Evolutionary conservation across 164 flowering plant genomes (phyloP), one percentile per base, ranked within the genome.

Genomic region (Tetrastigma voinierianum): DNA sequence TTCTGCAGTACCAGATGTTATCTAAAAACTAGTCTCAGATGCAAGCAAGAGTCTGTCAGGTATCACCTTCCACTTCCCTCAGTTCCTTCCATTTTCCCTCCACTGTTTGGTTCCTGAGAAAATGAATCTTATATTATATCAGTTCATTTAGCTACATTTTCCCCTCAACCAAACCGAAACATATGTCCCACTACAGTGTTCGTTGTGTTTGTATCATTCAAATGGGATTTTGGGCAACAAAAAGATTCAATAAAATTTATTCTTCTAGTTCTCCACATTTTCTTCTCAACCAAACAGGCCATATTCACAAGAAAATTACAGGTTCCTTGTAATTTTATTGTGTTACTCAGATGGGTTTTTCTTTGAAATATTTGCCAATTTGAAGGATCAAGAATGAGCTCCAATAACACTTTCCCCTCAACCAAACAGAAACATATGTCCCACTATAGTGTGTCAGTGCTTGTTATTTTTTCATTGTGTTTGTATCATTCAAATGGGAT

Each of bases 21-120:
- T 63, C 56, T 88, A 59, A 83, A 54, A 62, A 83, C 96, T 23
- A 93, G 91, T 63, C 81, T 90, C 72, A 84, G 96, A 71, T 91
- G 97, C 88, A 91, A 90, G 77, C 98, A 94, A 74, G 98, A 91
- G 62, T 77, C 90, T 59, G 23, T 81, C 10, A 88, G 93, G 98
- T 90, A 71, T 16, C 51, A 14, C 3, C 2, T 18, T 8, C 24
- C 1, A 14, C 25, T 3, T 52, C 12, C 17, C 14, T 25, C 6
- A 4, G 55, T 51, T 49, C 2, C n/a, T 59, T 51, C 32, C n/a
- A 56, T 67, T 24, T 48, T 68, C n/a, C 20, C 40, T 1, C 40
- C 6, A 32, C n/a, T 19, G 53, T 68, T 51, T 21, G 14, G 51
- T 20, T 24, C 40, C 19, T 40, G 46, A 14, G 61, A 57, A 23